Conservation (phyloP, 2,329 filamentous ascomycete species). For the Lomentospora prolificans region DNA sequence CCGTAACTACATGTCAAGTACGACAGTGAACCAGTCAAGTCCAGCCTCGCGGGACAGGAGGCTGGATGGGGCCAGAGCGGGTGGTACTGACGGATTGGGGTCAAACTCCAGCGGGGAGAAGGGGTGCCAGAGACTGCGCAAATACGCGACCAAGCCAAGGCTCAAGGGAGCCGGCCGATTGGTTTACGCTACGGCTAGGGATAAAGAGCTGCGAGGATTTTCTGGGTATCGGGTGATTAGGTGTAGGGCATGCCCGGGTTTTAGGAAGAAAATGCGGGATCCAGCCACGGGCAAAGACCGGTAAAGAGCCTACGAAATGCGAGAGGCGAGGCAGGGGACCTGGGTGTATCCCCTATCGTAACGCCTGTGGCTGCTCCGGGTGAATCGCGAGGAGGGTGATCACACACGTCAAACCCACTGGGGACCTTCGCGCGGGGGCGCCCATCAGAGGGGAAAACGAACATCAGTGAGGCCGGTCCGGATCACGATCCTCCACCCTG, state of each 20-base stretch:
- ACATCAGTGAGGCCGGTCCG: background rate
- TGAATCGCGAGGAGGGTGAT: background rate
- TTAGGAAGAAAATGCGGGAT: background rate
- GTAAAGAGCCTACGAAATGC: background rate
- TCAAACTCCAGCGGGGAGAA: no score
- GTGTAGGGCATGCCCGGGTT: background rate
- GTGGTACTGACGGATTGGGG: no score
- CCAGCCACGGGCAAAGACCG: background rate
- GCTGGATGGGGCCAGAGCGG: no score
- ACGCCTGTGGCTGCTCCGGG: background rate
- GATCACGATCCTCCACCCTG: no score
- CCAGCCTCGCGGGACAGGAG: no score
- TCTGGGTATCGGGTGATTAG: background rate
- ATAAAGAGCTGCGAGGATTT: background rate
- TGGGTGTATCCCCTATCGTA: background rate
- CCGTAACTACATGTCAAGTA: no score
- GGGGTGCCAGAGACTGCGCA: no score
- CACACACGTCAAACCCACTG: background rate
- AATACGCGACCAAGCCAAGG: no score
- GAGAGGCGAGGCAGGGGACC: background rate
- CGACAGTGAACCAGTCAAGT: no score
- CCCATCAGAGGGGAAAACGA: background rate
- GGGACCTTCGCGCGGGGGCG: no score
- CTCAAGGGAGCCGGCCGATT: background rate
- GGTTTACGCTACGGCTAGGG: background rate